phyloP scores from a whole-genome alignment of 305 asterid genomes.

The Solanum chacoense region DNA sequence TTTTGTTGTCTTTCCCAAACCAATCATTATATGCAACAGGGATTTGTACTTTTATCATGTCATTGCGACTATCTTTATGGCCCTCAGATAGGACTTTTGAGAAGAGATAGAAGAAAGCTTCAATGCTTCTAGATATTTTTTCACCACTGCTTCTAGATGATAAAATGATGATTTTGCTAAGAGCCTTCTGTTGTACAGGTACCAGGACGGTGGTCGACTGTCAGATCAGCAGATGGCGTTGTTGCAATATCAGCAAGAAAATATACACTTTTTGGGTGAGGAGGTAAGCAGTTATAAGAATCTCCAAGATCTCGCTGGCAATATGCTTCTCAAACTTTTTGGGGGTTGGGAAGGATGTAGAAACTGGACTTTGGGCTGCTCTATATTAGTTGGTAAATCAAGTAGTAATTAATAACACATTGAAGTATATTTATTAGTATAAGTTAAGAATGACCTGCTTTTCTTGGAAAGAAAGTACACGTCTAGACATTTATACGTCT shows the following conservation, averaged over 20 bases:
- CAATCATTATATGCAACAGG: neutral
- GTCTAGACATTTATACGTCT: neutral
- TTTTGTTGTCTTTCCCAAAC: neutral
- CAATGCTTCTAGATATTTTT: neutral
- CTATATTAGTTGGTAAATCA: neutral
- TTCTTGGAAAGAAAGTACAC: neutral
- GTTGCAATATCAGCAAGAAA: constrained; percentile 95
- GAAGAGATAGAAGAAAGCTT: neutral
- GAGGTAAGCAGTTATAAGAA: constrained; percentile 45
- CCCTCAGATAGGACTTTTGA: neutral
- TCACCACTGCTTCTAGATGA: neutral
- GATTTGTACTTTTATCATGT: neutral
- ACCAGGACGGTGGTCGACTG: constrained; percentile 88
- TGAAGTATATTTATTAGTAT: neutral
- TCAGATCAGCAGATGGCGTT: constrained; percentile 99
- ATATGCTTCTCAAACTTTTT: neutral
- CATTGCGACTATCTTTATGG: neutral
- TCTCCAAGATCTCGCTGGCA: neutral
- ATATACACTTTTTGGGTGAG: constrained; percentile 92
- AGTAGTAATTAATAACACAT: neutral
- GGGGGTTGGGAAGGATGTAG: neutral
- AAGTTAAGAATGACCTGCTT: neutral
- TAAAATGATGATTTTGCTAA: neutral
- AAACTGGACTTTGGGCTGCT: neutral
- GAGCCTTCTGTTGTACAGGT: constrained; percentile 35